These are phyloP conservation scores for Pisolithus tinctorius DNA, from an alignment of 768 basidiomycete species.

Conservation along the genomic window DNA sequence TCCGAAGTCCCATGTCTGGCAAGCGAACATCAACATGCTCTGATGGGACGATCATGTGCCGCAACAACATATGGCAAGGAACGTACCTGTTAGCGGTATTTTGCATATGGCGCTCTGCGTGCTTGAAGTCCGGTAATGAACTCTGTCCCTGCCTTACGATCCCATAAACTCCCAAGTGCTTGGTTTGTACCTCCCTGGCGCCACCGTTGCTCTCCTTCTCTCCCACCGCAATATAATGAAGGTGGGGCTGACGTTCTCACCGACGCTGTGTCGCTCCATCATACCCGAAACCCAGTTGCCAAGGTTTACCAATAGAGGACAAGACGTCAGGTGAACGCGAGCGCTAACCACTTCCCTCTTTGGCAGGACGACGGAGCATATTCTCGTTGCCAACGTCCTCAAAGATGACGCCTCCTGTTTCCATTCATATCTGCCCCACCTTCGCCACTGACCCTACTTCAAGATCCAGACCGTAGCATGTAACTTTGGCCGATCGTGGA, in stretches of 20 bases:
- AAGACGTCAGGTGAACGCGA: not conserved
- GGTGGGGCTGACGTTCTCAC: constrained; percentile 1
- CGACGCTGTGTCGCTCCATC: constrained; percentile 1
- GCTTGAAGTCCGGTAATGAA: constrained; percentile 20
- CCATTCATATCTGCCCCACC: constrained; percentile 10
- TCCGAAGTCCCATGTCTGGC: constrained; percentile 19
- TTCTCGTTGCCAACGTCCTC: constrained; percentile 2
- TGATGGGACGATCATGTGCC: constrained; percentile 18
- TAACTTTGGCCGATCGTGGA: constrained; percentile 20
- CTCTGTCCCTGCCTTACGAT: constrained; percentile 1
- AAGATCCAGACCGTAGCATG: constrained; percentile 20
- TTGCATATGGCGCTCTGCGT: constrained; percentile 7
- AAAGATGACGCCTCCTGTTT: constrained; percentile 19
- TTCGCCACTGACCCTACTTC: constrained; percentile 20
- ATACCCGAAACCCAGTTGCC: not conserved
- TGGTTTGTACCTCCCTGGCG: not conserved
- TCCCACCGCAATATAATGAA: not conserved
- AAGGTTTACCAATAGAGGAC: not conserved
- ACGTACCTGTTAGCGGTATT: constrained; percentile 11
- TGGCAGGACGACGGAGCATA: not conserved
- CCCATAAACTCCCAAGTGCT: not conserved
- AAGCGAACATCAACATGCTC: constrained; percentile 22
- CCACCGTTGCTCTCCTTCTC: constrained; percentile 1
- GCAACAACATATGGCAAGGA: constrained; percentile 11
- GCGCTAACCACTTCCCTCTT: not conserved